Evolutionary conservation across 768 basidiomycete genomes (phyloP).

Genomic region (Tricholoma saponaceum): DNA sequence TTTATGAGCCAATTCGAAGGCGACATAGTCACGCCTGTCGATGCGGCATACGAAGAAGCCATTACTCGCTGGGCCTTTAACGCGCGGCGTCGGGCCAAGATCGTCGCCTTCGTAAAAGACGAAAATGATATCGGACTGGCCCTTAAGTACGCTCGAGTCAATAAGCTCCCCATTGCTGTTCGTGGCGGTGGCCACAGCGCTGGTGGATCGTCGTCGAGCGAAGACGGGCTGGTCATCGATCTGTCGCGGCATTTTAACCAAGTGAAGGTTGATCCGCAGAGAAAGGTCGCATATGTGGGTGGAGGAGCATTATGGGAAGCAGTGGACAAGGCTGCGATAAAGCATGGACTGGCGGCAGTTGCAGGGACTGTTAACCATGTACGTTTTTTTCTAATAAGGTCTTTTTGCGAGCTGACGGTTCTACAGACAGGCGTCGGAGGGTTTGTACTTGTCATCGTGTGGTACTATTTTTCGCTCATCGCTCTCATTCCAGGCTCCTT

Average conservation of each 20-base stretch:
- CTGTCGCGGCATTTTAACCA: not conserved
- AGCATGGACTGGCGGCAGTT: not conserved
- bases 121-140: constrained; percentile 10
- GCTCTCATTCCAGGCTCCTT: constrained; percentile 28
- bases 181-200: constrained; percentile 2
- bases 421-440: constrained; percentile 48
- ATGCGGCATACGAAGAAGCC: constrained; percentile 11
- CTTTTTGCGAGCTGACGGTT: not conserved
- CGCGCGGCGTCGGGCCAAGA: constrained; percentile 12
- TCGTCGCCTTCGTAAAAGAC: constrained; percentile 16
- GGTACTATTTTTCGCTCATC: not conserved
- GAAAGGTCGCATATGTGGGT: not conserved
- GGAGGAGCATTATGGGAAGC: not conserved
- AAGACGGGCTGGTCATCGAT: not conserved
- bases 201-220: not conserved
- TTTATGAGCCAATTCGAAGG: not conserved
- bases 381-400: constrained; percentile 12
- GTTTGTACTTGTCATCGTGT: constrained; percentile 26
- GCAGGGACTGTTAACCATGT: constrained; percentile 1
- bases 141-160: constrained; percentile 9
- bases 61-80: constrained; percentile 18
- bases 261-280: not conserved
- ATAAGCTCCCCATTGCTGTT: not conserved
- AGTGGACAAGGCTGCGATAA: not conserved
- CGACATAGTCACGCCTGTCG: not conserved